phyloP scores from a whole-genome alignment of 1,284 basidiomycete genomes.

The Austroboletus niveus region DNA sequence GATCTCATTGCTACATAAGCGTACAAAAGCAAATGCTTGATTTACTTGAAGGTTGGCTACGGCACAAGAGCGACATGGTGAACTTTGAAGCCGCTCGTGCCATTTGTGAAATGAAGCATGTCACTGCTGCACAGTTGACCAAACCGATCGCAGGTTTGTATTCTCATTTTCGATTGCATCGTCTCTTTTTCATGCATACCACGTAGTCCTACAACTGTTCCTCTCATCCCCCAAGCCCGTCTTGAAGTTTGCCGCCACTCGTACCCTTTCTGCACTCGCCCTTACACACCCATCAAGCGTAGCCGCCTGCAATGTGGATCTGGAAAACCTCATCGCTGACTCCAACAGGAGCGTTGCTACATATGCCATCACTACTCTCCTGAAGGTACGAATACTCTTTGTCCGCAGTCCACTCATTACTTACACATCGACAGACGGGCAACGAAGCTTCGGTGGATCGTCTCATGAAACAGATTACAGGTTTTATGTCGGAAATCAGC shows the following conservation, averaged over 20 bases:
- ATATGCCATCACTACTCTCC: conserved; percentile 96
- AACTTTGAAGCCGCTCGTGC: conserved; percentile 98
- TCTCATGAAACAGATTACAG: conserved; percentile 98
- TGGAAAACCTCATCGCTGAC: conserved; percentile 97
- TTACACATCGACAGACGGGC: conserved; percentile 64
- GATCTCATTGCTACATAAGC: conserved; percentile 40
- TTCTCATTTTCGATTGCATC: conserved; percentile 1
- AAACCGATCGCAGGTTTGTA: conserved; percentile 82
- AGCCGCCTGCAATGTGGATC: conserved; percentile 93
- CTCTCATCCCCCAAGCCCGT: conserved; percentile 91
- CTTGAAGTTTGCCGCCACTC: conserved; percentile 96
- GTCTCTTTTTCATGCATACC: conserved; percentile 4
- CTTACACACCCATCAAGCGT: conserved; percentile 84
- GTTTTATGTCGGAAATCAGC: conserved; percentile 99
- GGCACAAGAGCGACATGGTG: conserved; percentile 99
- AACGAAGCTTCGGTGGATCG: conserved; percentile 99
- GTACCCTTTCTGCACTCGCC: conserved; percentile 89
- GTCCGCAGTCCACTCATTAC: background rate
- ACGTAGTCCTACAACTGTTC: conserved; percentile 85
- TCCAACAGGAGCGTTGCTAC: conserved; percentile 96
- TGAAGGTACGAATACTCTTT: conserved; percentile 64
- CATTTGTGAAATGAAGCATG: conserved; percentile 93
- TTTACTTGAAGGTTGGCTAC: conserved; percentile 91
- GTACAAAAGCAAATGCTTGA: conserved; percentile 92
- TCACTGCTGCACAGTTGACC: conserved; percentile 75